Percentiles rank a stretch among this genome's conserved stretches.
These are phyloP conservation scores for Vishniacozyma victoriae DNA, from an alignment of 768 basidiomycete species.

Conservation along the genomic window DNA sequence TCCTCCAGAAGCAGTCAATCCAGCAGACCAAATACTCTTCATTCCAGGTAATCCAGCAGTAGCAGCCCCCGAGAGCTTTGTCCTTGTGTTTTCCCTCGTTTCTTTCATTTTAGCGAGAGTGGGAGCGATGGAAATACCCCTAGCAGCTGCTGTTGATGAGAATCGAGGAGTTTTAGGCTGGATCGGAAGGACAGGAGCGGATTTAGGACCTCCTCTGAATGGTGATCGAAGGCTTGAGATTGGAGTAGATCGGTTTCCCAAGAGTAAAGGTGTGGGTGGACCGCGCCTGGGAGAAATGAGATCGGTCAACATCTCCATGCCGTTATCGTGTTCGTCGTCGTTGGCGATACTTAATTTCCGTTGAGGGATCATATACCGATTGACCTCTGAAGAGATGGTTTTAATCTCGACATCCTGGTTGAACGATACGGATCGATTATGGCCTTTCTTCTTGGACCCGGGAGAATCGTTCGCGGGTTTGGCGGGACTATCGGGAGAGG, in stretches of 20 bases:
- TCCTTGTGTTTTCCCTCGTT: too few species aligned
- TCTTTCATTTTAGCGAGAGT: slow-evolving; percentile 14
- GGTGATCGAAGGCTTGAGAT: too few species aligned
- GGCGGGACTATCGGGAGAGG: not conserved
- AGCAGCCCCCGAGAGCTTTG: too few species aligned
- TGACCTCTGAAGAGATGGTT: slow-evolving; percentile 8
- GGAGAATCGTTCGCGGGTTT: too few species aligned
- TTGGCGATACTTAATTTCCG: slow-evolving; percentile 4
- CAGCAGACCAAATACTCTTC: slow-evolving; percentile 30
- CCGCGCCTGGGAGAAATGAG: not conserved
- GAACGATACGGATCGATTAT: too few species aligned
- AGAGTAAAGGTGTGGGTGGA: not conserved
- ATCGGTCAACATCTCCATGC: not conserved
- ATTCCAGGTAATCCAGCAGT: too few species aligned
- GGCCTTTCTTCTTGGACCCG: too few species aligned
- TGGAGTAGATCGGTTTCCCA: not conserved
- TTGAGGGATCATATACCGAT: slow-evolving; percentile 9
- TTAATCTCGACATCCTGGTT: too few species aligned
- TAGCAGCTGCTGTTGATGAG: slow-evolving; percentile 10
- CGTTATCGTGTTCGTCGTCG: not conserved
- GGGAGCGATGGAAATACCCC: slow-evolving; percentile 18
- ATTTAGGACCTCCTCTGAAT: too few species aligned
- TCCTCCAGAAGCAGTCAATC: slow-evolving; percentile 12
- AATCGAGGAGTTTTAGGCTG: slow-evolving; percentile 11
- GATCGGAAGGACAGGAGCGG: not conserved